These are phyloP conservation scores for Pachysolen tannophilus DNA, from an alignment of 805 yeast genomes.

Conservation along the genomic window DNA sequence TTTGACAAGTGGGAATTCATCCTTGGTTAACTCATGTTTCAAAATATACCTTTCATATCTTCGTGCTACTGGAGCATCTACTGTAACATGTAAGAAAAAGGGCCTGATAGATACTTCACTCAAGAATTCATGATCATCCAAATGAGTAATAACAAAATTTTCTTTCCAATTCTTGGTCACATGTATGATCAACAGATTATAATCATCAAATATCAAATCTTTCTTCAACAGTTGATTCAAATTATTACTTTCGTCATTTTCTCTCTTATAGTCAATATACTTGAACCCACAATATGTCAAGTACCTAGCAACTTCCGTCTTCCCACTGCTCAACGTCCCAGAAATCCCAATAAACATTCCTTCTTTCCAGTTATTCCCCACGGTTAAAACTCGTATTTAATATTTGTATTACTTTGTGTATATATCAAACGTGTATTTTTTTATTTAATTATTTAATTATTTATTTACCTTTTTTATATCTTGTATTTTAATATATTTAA, in stretches of 20 bases:
- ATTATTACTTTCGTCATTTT: constrained; percentile 17
- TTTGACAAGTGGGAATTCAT: constrained; percentile 20
- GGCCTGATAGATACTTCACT: constrained; percentile 58
- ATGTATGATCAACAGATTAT: constrained; percentile 42
- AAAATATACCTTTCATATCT: constrained; percentile 31
- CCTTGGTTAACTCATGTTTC: constrained; percentile 6
- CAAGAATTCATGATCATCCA: constrained; percentile 34
- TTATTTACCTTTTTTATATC: too few relatives aligned
- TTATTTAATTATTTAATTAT: too few relatives aligned
- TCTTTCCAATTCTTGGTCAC: constrained; percentile 63
- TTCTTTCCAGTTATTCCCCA: too few relatives aligned
- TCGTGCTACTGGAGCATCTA: constrained; percentile 61
- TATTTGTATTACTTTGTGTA: too few relatives aligned
- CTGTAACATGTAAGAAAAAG: constrained; percentile 69
- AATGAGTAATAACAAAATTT: constrained; percentile 50
- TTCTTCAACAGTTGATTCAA: constrained; percentile 14
- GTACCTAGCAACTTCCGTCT: constrained; percentile 53
- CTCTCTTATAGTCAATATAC: constrained; percentile 17
- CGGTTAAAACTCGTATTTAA: too few relatives aligned
- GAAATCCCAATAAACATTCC: constrained; percentile 71
- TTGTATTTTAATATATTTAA: too few relatives aligned
- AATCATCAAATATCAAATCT: constrained; percentile 24
- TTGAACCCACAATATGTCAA: constrained; percentile 47
- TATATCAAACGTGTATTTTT: too few relatives aligned
- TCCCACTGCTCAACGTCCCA: constrained; percentile 63